A percentile compares a stretch with the other conserved stretches of the same genome.
These are phyloP conservation scores for Suhomyces terraborum DNA, from an alignment of 1,139 yeast species.

Conservation along the genomic window DNA sequence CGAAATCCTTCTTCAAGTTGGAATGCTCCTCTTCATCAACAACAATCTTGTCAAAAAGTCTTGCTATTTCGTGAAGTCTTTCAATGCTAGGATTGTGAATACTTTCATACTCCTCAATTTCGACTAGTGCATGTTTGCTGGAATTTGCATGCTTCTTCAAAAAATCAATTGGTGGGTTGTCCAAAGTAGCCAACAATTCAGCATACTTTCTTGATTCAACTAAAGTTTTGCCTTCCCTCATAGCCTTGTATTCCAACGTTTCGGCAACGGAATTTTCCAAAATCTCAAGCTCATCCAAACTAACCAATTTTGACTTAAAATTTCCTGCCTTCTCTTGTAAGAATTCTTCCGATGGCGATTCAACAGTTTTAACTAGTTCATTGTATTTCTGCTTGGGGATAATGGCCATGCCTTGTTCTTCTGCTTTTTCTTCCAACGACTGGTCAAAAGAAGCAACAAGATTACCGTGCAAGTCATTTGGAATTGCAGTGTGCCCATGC, in stretches of 20 bases:
- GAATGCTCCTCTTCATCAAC: constrained; percentile 17
- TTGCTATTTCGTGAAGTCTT: constrained; percentile 15
- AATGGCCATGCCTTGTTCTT: constrained; percentile 15
- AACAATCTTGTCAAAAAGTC: constrained; percentile 18
- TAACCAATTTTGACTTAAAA: constrained; percentile 12
- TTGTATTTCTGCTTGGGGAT: constrained; percentile 16
- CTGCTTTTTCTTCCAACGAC: constrained; percentile 20
- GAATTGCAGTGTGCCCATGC: constrained; percentile 19
- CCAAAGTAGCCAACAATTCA: background rate
- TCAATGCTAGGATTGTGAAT: constrained; percentile 18
- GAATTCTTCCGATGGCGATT: constrained; percentile 11
- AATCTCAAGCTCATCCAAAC: constrained; percentile 4
- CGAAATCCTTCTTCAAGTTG: constrained; percentile 16
- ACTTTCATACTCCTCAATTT: constrained; percentile 17
- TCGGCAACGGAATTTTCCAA: constrained; percentile 16
- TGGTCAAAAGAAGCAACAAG: constrained; percentile 8
- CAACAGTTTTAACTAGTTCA: constrained; percentile 9
- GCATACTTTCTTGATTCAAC: constrained; percentile 3
- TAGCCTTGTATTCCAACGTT: constrained; percentile 25
- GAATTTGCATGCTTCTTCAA: constrained; percentile 13
- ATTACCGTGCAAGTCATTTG: constrained; percentile 15
- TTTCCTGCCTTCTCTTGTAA: constrained; percentile 26
- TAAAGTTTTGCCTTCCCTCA: constrained; percentile 7
- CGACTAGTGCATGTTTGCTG: constrained; percentile 20
- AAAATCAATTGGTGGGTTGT: constrained; percentile 17